phyloP scores from a whole-genome alignment of 2,329 filamentous ascomycete species.

The Diaporthe caulivora region DNA sequence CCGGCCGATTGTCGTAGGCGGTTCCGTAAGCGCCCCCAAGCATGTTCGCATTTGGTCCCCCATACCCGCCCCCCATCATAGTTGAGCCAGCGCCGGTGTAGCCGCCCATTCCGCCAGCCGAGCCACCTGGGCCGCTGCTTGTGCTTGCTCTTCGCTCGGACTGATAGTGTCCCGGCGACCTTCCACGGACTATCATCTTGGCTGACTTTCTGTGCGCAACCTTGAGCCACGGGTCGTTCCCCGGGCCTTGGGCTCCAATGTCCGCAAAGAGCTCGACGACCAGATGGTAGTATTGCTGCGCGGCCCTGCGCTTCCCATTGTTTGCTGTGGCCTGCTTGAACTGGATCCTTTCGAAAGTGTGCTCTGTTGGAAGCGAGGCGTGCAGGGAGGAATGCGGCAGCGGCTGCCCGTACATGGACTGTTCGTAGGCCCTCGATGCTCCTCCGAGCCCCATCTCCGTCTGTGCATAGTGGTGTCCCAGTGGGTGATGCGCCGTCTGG shows the following conservation, averaged over 20 bases:
- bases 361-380: slow-evolving; percentile 61
- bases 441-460: slow-evolving; percentile 49
- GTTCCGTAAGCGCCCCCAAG: slow-evolving; percentile 53
- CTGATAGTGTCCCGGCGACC: slow-evolving; percentile 85
- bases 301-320: slow-evolving; percentile 89
- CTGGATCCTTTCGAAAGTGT: slow-evolving; percentile 88
- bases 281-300: slow-evolving; percentile 94
- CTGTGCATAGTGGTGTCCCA: slow-evolving; percentile 61
- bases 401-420: slow-evolving; percentile 52
- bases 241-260: slow-evolving; percentile 60
- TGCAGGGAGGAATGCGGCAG: slow-evolving; percentile 43
- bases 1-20: slow-evolving; percentile 55
- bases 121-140: slow-evolving; percentile 76
- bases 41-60: slow-evolving; percentile 52
- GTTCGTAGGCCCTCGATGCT: slow-evolving; percentile 56
- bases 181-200: slow-evolving; percentile 88
- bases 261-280: slow-evolving; percentile 86
- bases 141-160: slow-evolving; percentile 76
- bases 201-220: slow-evolving; percentile 80
- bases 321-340: slow-evolving; percentile 96
- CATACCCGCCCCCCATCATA: slow-evolving; percentile 55
- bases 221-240: slow-evolving; percentile 72
- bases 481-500: slow-evolving; percentile 59
- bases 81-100: slow-evolving; percentile 52
- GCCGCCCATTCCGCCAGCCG: slow-evolving; percentile 71